These are phyloP conservation scores for Megacollybia marginata DNA, from an alignment of 768 basidiomycete genomes.

Conservation along the genomic window DNA sequence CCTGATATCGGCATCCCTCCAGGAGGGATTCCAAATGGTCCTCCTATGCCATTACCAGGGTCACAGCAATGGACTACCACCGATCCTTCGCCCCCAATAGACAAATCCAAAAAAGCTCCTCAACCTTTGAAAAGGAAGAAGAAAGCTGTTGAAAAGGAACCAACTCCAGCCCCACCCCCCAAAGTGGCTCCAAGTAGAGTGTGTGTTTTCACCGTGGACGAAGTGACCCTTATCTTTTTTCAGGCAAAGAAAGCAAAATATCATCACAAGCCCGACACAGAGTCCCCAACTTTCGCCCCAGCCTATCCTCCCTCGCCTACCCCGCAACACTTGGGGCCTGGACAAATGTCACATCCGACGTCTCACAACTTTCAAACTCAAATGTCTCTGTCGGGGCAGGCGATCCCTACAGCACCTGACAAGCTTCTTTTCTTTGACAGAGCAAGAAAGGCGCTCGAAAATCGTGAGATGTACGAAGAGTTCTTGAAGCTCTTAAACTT, in stretches of 20 bases:
- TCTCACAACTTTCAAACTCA: constrained; percentile 20
- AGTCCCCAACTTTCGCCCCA: constrained; percentile 47
- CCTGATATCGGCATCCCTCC: constrained; percentile 48
- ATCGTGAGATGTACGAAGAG: constrained; percentile 78
- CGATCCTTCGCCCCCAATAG: constrained; percentile 25
- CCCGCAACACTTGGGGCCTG: constrained; percentile 22
- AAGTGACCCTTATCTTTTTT: constrained; percentile 5
- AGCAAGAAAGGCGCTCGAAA: constrained; percentile 74
- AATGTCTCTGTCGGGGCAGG: constrained; percentile 20
- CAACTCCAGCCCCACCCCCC: constrained; percentile 47
- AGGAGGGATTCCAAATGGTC: constrained; percentile 29
- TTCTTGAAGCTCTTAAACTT: constrained; percentile 90
- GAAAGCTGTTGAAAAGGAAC: constrained; percentile 59
- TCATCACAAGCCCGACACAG: constrained; percentile 50
- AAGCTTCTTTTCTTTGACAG: constrained; percentile 94
- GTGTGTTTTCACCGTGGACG: constrained; percentile 12
- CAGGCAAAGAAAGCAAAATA: constrained; percentile 62
- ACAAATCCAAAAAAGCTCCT: constrained; percentile 34
- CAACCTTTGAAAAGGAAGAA: constrained; percentile 51
- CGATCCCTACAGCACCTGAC: constrained; percentile 41
- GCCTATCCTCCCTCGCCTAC: constrained; percentile 36
- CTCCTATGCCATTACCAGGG: constrained; percentile 43
- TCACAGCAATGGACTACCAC: constrained; percentile 21
- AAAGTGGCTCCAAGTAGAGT: constrained; percentile 45
- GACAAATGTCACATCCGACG: constrained; percentile 36